Evolutionary conservation across 2,329 filamentous ascomycete genomes (phyloP).

Genomic region (Monosporascus sp.): DNA sequence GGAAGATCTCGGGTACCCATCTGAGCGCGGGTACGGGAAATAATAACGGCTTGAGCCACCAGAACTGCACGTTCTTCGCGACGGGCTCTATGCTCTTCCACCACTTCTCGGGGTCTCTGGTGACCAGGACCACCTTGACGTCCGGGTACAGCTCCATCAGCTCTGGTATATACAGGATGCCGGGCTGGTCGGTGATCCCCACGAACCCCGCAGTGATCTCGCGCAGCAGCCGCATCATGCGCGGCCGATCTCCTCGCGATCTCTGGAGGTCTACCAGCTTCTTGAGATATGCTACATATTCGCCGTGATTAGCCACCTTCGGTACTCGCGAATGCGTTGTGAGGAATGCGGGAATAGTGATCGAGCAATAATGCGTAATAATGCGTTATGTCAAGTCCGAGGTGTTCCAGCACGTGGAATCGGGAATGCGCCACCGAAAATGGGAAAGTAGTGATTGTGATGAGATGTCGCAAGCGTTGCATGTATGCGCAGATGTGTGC

Average conservation of each 20-base stretch:
- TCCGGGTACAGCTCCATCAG: constrained; percentile 43
- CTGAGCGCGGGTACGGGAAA: constrained; percentile 4
- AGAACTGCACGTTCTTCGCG: constrained; percentile 6
- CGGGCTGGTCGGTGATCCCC: constrained; percentile 40
- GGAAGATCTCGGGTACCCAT: constrained; percentile 3
- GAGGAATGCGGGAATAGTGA: background rate
- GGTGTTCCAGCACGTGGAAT: too few species aligned
- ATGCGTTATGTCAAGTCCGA: too few species aligned
- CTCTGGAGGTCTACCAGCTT: background rate
- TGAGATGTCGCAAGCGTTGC: background rate
- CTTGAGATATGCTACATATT: background rate
- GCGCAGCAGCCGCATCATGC: constrained; percentile 27
- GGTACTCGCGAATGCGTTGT: background rate
- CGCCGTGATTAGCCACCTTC: background rate
- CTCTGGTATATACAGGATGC: constrained; percentile 36
- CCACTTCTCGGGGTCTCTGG: constrained; percentile 31
- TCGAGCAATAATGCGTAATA: too few species aligned
- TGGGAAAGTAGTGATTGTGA: background rate
- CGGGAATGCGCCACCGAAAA: too few species aligned
- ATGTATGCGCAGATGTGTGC: background rate
- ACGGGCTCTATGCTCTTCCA: constrained; percentile 23
- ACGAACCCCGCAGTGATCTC: constrained; percentile 36
- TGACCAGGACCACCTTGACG: constrained; percentile 39
- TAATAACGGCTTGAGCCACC: constrained; percentile 6
- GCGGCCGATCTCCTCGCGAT: constrained; percentile 15